Evolutionary conservation across 2,329 filamentous ascomycete species (phyloP).

Genomic region (Ophiostoma montium): DNA sequence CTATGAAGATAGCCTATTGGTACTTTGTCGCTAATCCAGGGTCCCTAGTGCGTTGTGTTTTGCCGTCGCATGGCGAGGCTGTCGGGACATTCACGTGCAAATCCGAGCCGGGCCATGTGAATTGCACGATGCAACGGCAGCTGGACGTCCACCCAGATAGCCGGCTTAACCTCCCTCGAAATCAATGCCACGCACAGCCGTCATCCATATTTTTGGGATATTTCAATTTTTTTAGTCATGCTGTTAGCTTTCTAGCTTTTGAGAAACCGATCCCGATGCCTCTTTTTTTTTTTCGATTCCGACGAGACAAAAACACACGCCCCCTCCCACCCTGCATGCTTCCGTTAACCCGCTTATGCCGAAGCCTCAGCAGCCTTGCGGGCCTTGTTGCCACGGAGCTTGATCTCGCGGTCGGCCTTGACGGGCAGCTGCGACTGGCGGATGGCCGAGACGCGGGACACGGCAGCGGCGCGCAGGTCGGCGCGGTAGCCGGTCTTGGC

Average conservation of each 20-base stretch:
- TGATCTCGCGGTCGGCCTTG: conserved; percentile 60
- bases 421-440: conserved; percentile 62
- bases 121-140: not conserved
- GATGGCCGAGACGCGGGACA: conserved; percentile 78
- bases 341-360: not conserved
- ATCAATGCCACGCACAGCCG: not conserved
- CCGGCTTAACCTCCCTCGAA: not conserved
- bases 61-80: not conserved
- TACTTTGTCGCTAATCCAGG: no score
- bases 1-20: no score
- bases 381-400: conserved; percentile 69
- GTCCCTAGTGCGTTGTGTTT: not conserved
- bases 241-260: conserved; percentile 6
- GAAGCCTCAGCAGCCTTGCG: conserved; percentile 50
- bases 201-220: not conserved
- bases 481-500: conserved; percentile 76
- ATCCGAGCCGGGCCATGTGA: conserved; percentile 2
- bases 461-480: conserved; percentile 63
- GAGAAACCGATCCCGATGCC: conserved; percentile 1
- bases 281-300: not conserved
- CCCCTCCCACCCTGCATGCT: conserved; percentile 15
- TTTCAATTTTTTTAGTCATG: conserved; percentile 9
- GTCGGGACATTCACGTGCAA: conserved; percentile 6
- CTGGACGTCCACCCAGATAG: no score
- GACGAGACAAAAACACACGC: not conserved